phyloP scores from a whole-genome alignment of 73 alveolate species.

The Diophrys sp. region DNA sequence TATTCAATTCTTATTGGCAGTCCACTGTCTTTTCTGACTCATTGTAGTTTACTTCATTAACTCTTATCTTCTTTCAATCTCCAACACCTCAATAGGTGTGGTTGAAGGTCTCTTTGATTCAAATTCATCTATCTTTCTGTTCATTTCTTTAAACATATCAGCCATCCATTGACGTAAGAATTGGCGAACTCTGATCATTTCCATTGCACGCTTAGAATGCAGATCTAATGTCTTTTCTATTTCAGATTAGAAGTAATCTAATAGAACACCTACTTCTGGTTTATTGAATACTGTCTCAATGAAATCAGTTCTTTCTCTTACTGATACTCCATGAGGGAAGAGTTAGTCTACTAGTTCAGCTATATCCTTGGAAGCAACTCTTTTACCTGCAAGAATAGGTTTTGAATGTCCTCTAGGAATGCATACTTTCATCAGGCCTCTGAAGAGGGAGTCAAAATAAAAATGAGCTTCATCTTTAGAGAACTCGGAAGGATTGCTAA shows the following conservation, averaged over 20 bases:
- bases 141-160: slow-evolving; percentile 18
- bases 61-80: background rate
- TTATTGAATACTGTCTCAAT: slow-evolving; percentile 12
- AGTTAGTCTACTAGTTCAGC: slow-evolving; percentile 27
- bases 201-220: slow-evolving; percentile 28
- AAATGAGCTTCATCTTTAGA: slow-evolving; percentile 55
- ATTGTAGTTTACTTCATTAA: slow-evolving; percentile 6
- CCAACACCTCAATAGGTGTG: background rate
- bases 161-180: slow-evolving; percentile 24
- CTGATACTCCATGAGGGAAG: slow-evolving; percentile 19
- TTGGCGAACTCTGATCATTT: slow-evolving; percentile 23
- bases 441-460: slow-evolving; percentile 57
- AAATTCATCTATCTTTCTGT: slow-evolving; percentile 19
- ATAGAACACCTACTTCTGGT: slow-evolving; percentile 14
- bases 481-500: slow-evolving; percentile 17
- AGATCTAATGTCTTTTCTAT: slow-evolving; percentile 10
- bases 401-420: slow-evolving; percentile 24
- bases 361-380: slow-evolving; percentile 17
- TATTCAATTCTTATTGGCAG: background rate
- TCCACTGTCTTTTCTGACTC: background rate
- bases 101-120: background rate
- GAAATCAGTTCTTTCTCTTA: slow-evolving; percentile 38
- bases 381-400: slow-evolving; percentile 40
- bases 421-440: slow-evolving; percentile 49
- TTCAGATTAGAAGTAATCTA: slow-evolving; percentile 25